Base-by-base conservation (phyloP, 2,329 filamentous ascomycete species). In the Pseudopyrenochaeta lycopersici region DNA sequence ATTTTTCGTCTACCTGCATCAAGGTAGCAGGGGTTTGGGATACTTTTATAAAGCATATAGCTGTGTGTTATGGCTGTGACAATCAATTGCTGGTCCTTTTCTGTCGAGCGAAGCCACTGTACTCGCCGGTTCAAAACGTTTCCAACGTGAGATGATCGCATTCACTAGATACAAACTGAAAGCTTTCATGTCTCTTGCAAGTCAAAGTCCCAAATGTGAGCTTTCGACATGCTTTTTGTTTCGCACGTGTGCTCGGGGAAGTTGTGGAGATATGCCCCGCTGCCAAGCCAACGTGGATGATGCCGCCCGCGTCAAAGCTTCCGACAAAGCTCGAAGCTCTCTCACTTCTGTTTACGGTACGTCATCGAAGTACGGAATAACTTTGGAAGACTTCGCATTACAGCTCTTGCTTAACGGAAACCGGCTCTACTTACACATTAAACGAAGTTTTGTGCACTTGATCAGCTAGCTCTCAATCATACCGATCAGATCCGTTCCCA, bases 341-440 rank as follows among this genome's bases (percentile, higher is more conserved):
- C 4, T 27, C 32, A 18, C 20, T 7, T 41, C 21, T 61, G 55
- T 59, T 61, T 56, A 54, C 52, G 18, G 49, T 61, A 59, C 58
- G 58, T 59, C 58, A 61, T 59, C 29, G 20, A 23, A 45, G 27
- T 39, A 33, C 29, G 32, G 29, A 35, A 27, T 23, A 23, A 30
- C 23, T 17, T 1, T 23, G 36, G 15, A 35, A 31, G 30, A 20
- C 42, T 41, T 35, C 23, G n/a, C 38, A 48, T 43, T 33, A n/a
- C 48, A 30, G 21, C 46, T 38, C 27, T 52, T 39, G 39, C 47
- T 41, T 42, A 38, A 38, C 2, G 21, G 36, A 9, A 4, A 21
- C 4, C 21, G n/a, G 18, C 36, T 39, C 20, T 39, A 3, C 36
- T 39, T 20, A n/a, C 21, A 20, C 7, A 11, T 4, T 14, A 17